Evolutionary conservation across 2,329 filamentous ascomycete genomes (phyloP).

Genomic region (Paracorniculantispora psalliotae): DNA sequence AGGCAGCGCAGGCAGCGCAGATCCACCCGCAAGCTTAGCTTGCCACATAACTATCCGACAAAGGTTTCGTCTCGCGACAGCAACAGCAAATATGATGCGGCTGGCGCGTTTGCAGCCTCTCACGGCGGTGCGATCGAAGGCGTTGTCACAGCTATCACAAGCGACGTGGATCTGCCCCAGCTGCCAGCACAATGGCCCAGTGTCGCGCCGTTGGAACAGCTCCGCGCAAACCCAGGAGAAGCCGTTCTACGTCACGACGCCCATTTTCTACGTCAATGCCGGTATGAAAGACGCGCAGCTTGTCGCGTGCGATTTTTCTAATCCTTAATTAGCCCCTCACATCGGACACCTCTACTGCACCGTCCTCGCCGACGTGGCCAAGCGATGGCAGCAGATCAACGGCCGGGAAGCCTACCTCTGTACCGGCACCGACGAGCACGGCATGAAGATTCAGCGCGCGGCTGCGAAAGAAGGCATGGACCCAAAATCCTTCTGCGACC

Average conservation of each 20-base stretch:
- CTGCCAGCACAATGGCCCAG: slow-evolving; percentile 22
- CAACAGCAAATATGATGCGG: slow-evolving; percentile 22
- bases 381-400: slow-evolving; percentile 80
- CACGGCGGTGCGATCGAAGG: slow-evolving; percentile 19
- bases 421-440: slow-evolving; percentile 96
- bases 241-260: slow-evolving; percentile 91
- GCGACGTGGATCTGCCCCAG: slow-evolving; percentile 25
- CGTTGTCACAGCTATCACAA: slow-evolving; percentile 17
- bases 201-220: slow-evolving; percentile 27
- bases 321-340: slow-evolving; percentile 65
- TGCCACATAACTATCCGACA: too few relatives aligned
- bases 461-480: slow-evolving; percentile 64
- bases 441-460: slow-evolving; percentile 92
- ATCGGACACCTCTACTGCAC: slow-evolving; percentile 93
- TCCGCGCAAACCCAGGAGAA: slow-evolving; percentile 43
- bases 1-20: slow-evolving; percentile 2
- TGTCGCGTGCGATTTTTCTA: slow-evolving; percentile 11
- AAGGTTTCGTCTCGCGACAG: neutral
- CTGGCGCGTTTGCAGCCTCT: slow-evolving; percentile 24
- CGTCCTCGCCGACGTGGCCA: slow-evolving; percentile 84
- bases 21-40: neutral
- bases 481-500: slow-evolving; percentile 83
- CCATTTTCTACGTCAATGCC: slow-evolving; percentile 99
- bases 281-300: slow-evolving; percentile 41
- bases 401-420: slow-evolving; percentile 68